A percentile compares a stretch with the other conserved stretches of the same genome.
These are phyloP conservation scores for Nannizziopsis arthrosporioides DNA, from an alignment of 2,329 filamentous ascomycete genomes.

Conservation along the genomic window DNA sequence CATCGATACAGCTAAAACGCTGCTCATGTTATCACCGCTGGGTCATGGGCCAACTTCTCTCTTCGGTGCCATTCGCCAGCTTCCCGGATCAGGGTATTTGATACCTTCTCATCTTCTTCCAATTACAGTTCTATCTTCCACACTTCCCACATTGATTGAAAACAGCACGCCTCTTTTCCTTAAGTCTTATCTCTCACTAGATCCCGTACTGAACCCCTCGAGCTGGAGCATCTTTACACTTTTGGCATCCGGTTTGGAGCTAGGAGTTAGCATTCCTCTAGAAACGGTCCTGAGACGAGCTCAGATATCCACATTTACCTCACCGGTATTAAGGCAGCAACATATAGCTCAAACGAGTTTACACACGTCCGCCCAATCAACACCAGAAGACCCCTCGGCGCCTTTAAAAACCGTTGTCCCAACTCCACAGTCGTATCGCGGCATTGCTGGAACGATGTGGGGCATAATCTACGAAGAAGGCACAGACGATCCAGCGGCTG, in stretches of 20 bases:
- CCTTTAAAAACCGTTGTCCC: conserved; percentile 64
- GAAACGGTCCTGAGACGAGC: conserved; percentile 85
- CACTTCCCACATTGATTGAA: conserved; percentile 70
- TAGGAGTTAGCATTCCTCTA: conserved; percentile 77
- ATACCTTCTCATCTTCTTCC: conserved; percentile 60
- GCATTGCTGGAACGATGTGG: conserved; percentile 87
- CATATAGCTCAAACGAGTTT: conserved; percentile 17
- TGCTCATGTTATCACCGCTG: conserved; percentile 73
- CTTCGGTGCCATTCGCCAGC: conserved; percentile 60
- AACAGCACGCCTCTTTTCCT: conserved; percentile 75
- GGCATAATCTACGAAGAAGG: conserved; percentile 77
- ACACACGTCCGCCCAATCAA: conserved; percentile 12
- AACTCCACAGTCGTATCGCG: conserved; percentile 62
- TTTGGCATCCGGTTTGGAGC: conserved; percentile 62
- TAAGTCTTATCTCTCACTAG: conserved; percentile 71
- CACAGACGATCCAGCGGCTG: conserved; percentile 33
- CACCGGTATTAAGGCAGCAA: conserved; percentile 38
- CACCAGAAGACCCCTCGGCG: conserved; percentile 1
- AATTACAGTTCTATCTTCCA: conserved; percentile 77
- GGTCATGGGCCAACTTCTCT: conserved; percentile 64
- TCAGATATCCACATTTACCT: conserved; percentile 61
- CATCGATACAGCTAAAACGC: conserved; percentile 78
- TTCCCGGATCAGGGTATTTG: conserved; percentile 59
- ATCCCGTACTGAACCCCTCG: conserved; percentile 67
- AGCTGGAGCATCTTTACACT: conserved; percentile 77